Evolutionary conservation across 78 protist genomes (phyloP), one percentile per base, ranked within the genome.

Genomic region (Dictyostelium brefeldianum): DNA sequence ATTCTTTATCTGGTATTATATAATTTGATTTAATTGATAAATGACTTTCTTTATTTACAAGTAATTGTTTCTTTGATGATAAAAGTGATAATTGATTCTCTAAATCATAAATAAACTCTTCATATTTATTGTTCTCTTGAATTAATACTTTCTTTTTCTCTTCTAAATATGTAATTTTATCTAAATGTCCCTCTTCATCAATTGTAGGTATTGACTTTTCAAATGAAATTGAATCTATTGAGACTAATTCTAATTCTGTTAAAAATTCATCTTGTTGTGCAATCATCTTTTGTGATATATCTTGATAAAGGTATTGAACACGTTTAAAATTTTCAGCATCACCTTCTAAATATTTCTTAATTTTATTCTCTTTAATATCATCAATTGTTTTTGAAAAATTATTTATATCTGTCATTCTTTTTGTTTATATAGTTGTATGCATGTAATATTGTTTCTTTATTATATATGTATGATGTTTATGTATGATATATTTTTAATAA

Each of bases 1-100:
- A 70, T 70, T 73, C 75, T 83, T 73, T 22, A 46, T 56, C 31
- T n/a, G 91, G 91, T 56, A 83, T 56, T 57, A 73, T 18, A 22
- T 29, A 20, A 56, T 53, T 54, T 14, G 56, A 56, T 73, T 83
- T 59, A 36, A 41, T 20, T 1, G 74, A 47, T 12, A 83, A n/a
- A 20, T 74, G 57, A 18, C 9, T 25, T 14, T 83, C 91, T 83
- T 73, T 83, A 29, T 70, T 65, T 25, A 36, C n/a, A 6, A 56
- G 36, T 54, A 15, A 18, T 14, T 17, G 10, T 43, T 56, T 83
- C 65, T 25, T 73, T 65, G 41, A 51, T 69, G 5, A 29, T 69
- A 25, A 27, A 5, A 51, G 47, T 53, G 59, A 53, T 53, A 53
- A 53, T 53, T 53, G 22, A 53, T 53, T 53, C 20, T 53, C 59